Evolutionary conservation across 2,329 filamentous ascomycete species (phyloP).

Genomic region (Tothia fuscella): DNA sequence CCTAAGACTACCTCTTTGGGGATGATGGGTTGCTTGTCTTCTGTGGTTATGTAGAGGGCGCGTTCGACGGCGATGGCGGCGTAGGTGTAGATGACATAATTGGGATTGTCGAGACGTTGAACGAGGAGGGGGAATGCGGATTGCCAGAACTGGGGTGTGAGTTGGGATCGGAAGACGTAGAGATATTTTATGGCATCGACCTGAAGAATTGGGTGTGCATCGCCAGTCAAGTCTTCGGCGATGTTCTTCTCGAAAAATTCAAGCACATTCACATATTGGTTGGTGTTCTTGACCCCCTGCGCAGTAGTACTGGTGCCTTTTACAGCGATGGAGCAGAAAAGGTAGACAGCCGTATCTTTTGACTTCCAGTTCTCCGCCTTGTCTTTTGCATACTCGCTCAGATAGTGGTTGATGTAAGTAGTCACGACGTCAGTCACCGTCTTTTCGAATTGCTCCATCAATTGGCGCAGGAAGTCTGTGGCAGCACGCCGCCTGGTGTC

Average conservation of each 20-base stretch:
- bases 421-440: constrained; percentile 79
- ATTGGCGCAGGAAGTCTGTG: constrained; percentile 81
- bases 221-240: constrained; percentile 71
- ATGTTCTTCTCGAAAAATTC: constrained; percentile 93
- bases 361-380: constrained; percentile 73
- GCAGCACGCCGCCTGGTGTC: constrained; percentile 86
- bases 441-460: constrained; percentile 79
- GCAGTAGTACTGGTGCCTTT: constrained; percentile 79
- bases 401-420: constrained; percentile 75
- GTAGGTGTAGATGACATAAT: constrained; percentile 97
- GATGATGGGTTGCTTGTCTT: constrained; percentile 62
- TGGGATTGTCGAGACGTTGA: constrained; percentile 75
- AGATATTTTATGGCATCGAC: constrained; percentile 98
- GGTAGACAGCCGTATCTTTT: constrained; percentile 95
- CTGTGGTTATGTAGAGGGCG: constrained; percentile 71
- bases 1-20: constrained; percentile 65
- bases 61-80: constrained; percentile 94
- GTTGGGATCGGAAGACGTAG: constrained; percentile 90
- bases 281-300: constrained; percentile 84
- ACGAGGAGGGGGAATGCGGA: constrained; percentile 81
- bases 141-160: constrained; percentile 86
- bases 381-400: constrained; percentile 60
- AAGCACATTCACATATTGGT: constrained; percentile 71
- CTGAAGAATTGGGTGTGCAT: constrained; percentile 74
- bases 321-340: constrained; percentile 87